Evolutionary conservation across 2,329 filamentous ascomycete genomes (phyloP), one percentile per base, ranked within the genome.

Genomic region (Fusarium sp.): DNA sequence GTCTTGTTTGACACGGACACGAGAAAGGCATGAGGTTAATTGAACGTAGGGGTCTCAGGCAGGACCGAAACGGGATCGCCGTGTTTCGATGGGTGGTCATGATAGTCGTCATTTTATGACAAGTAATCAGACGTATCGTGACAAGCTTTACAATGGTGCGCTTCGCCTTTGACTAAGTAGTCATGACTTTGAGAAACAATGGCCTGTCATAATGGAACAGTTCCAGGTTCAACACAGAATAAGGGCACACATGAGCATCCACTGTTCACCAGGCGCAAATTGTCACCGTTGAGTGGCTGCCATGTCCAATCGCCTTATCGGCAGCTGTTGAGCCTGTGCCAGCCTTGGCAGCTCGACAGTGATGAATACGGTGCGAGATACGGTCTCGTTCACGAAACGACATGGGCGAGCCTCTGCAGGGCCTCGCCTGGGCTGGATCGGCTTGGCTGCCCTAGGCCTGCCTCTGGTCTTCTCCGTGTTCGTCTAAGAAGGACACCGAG

Each of bases 271-370:
- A 63, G 44, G 61, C 42, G 56, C 63, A 64, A 62, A 66, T 68
- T 64, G 67, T 66, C 57, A 63, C 54, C 60, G 28, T 63, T 78
- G 57, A 72, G 51, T 78, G 76, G 75, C 60, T 58, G 39, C 41
- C 38, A 56, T 63, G 72, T 36, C 74, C 77, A 78, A 78, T 78
- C 74, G 77, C 74, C 74, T 78, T 77, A 78, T 78, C 77, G 76
- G 72, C 76, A 78, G 54, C 76, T 77, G 70, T 54, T 72, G 66
- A 76, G 75, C 67, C 56, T 68, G 70, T 74, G 42, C 63, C 64
- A 70, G 63, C 69, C 73, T 78, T 75, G 76, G 76, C 73, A 72
- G 62, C 32, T 30, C 30, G 44, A 50, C 41, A 42, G 28, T 44
- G 41, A 24, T 44, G 22, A 12, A 17, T 51, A 75, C 74, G 38